phyloP scores from a whole-genome alignment of 2,329 filamentous ascomycete genomes.

The Stylonectria norvegica region DNA sequence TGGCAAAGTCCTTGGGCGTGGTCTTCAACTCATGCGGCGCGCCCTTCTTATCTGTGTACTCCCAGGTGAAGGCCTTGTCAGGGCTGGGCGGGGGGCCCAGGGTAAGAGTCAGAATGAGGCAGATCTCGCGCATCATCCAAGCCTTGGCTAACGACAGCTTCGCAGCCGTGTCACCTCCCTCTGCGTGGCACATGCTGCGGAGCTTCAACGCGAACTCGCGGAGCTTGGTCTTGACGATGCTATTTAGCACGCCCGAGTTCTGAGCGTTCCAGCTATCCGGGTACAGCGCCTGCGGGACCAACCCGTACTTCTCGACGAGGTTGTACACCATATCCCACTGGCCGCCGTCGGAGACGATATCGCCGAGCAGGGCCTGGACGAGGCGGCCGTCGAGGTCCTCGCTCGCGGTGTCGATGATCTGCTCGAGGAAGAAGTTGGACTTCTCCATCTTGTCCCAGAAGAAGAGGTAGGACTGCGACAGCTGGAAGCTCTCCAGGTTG shows the following conservation, averaged over 20 bases:
- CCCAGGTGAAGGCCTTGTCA: slow-evolving; percentile 71
- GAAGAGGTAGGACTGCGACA: slow-evolving; percentile 85
- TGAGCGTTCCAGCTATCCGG: slow-evolving; percentile 78
- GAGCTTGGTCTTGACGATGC: slow-evolving; percentile 76
- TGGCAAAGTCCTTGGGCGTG: slow-evolving; percentile 70
- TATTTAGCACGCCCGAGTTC: slow-evolving; percentile 67
- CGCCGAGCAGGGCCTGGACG: slow-evolving; percentile 64
- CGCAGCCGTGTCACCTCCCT: slow-evolving; percentile 32
- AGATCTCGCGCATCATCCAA: slow-evolving; percentile 75
- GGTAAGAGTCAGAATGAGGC: slow-evolving; percentile 76
- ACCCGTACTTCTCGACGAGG: slow-evolving; percentile 79
- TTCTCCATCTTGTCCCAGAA: slow-evolving; percentile 96
- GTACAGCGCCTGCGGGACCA: slow-evolving; percentile 79
- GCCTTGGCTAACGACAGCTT: slow-evolving; percentile 56
- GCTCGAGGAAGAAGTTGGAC: slow-evolving; percentile 83
- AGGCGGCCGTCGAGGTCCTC: slow-evolving; percentile 70
- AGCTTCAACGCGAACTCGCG: slow-evolving; percentile 79
- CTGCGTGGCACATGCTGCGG: slow-evolving; percentile 49
- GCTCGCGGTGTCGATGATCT: slow-evolving; percentile 69
- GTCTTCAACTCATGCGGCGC: slow-evolving; percentile 59
- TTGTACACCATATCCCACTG: slow-evolving; percentile 94
- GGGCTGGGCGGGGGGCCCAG: slow-evolving; percentile 75
- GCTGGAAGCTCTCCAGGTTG: slow-evolving; percentile 71
- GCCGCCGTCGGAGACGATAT: slow-evolving; percentile 75
- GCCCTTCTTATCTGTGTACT: slow-evolving; percentile 68